Evolutionary conservation across 1,284 basidiomycete genomes (phyloP), one percentile per base, ranked within the genome.

Genomic region (Flammula alnicola): DNA sequence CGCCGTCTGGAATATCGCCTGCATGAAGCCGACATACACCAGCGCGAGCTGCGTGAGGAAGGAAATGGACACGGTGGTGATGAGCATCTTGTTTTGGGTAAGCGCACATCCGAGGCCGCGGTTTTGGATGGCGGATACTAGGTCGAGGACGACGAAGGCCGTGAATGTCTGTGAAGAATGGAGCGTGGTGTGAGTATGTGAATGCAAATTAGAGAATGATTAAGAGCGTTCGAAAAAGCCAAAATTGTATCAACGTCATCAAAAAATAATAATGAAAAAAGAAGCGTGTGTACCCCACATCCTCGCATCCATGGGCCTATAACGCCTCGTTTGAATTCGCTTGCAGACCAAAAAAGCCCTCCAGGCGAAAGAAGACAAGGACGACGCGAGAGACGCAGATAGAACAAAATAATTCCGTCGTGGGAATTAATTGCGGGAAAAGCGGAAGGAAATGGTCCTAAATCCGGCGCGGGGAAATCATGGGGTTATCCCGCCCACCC

Each of bases 111-210:
- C 86, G 6, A 97, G 79, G 6, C 95, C 94, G 37, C 96, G 88
- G 69, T 94, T 97, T 69, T 98, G 96, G 14, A 98, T 70, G 0
- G 96, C 96, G 17, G 93, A 96, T 1, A 94, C 91, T 31, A 99
- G 83, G 71, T 98, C 96, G 51, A 99, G 86, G 76, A 98, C 91
- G 49, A 99, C 96, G 70, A 98, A 98, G 64, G 86, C 90, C 12
- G 94, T 93, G 68, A 99, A 99, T 3, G 95, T 98, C 94, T 95
- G 51, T n/a, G 33, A 36, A 30, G 31, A 47, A 47, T 26, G 25
- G 46, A 9, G 39, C 9, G 9, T 45, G 27, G 10, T 32, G 30
- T 17, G 17, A 47, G 37, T 17, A 35, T 30, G 29, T n/a, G 1
- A 37, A 27, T 44, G 8, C 4, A 2, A n/a, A n/a, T n/a, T n/a